phyloP scores from a whole-genome alignment of 2,329 filamentous ascomycete species.

The Aphanocladium album region DNA sequence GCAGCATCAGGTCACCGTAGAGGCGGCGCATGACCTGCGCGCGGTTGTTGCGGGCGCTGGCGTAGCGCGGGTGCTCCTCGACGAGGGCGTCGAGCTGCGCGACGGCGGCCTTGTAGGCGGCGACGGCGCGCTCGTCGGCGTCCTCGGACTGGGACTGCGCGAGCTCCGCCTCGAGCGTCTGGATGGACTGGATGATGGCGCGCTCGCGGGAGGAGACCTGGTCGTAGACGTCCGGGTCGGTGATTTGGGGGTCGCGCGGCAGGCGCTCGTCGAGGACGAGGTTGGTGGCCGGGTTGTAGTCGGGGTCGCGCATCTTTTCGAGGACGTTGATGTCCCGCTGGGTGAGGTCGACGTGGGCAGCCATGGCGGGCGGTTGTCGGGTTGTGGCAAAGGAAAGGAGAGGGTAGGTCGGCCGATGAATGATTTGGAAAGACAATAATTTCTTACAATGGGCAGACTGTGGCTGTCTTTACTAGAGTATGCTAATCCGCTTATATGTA shows the following conservation, averaged over 20 bases:
- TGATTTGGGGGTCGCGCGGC: constrained; percentile 54
- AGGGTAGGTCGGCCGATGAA: too few relatives aligned
- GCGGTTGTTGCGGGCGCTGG: constrained; percentile 69
- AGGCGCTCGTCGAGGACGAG: constrained; percentile 50
- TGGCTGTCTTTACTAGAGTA: neutral
- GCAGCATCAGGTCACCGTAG: constrained; percentile 56
- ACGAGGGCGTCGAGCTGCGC: constrained; percentile 52
- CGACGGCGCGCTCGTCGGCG: constrained; percentile 31
- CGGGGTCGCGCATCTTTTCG: constrained; percentile 63
- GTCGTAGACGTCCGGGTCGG: constrained; percentile 46
- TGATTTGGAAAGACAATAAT: too few relatives aligned
- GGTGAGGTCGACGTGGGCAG: constrained; percentile 42
- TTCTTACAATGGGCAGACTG: too few relatives aligned
- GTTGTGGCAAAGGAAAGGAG: neutral
- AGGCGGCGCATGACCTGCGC: constrained; percentile 61
- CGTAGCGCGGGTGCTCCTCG: constrained; percentile 56
- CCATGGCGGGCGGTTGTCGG: constrained; percentile 38
- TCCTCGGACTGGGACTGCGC: constrained; percentile 35
- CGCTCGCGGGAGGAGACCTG: constrained; percentile 46
- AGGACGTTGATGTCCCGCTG: constrained; percentile 57
- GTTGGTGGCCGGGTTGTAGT: constrained; percentile 51
- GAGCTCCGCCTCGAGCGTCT: constrained; percentile 50
- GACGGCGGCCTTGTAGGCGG: constrained; percentile 44
- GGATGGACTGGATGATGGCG: constrained; percentile 49
- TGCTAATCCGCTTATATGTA: neutral